A percentile compares a stretch with the other conserved stretches of the same genome.
Evolutionary conservation across 441 rosid genomes (phyloP).

Genomic region (Metrosideros polymorpha): DNA sequence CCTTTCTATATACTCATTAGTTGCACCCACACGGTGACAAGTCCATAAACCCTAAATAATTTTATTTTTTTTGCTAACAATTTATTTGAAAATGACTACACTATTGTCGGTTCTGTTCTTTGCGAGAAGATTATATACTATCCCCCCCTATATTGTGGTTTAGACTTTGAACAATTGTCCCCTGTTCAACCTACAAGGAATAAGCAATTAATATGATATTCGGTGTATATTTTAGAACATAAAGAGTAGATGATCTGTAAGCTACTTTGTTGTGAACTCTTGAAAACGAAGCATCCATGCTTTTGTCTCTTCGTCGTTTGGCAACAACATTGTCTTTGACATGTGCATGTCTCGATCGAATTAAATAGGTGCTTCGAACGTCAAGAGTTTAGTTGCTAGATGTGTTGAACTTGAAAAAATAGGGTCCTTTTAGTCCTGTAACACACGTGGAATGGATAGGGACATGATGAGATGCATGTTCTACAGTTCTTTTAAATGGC

Average conservation of each 20-base stretch:
- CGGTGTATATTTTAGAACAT: background rate
- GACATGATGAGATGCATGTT: background rate
- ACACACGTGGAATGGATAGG: background rate
- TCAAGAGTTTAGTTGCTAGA: background rate
- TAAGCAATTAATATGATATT: background rate
- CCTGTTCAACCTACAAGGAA: conserved; percentile 41
- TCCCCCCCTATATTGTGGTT: conserved; percentile 20
- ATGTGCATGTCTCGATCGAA: conserved; percentile 26
- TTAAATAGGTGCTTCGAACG: conserved; percentile 32
- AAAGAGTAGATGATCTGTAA: background rate
- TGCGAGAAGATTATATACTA: background rate
- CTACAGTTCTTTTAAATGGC: too few species aligned
- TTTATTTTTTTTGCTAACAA: background rate
- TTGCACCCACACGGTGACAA: background rate
- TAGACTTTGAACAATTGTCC: conserved; percentile 61
- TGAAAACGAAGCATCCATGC: conserved; percentile 24
- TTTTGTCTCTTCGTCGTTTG: conserved; percentile 33
- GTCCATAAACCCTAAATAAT: background rate
- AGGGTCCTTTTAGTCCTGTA: background rate
- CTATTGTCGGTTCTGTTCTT: background rate
- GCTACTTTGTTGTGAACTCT: background rate
- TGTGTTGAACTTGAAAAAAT: background rate
- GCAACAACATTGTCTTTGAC: conserved; percentile 32
- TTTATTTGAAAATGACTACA: background rate
- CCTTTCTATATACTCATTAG: background rate